Base-by-base conservation (phyloP, 1,139 yeast genomes). In the Debaryomyces subglobosus region DNA sequence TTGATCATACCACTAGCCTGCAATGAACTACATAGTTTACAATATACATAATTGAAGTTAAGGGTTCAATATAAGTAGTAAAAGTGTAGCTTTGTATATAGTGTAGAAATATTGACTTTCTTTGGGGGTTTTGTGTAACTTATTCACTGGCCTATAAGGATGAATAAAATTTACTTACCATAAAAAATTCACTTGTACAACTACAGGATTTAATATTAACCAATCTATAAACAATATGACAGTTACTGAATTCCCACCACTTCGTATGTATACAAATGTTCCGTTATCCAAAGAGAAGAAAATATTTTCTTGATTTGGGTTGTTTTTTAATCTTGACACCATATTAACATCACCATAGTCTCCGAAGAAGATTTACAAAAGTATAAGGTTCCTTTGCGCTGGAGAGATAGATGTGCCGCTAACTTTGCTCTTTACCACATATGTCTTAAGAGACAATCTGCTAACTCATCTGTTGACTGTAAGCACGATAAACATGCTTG, bases 391-490 rank as follows among this genome's bases (percentile, higher is more conserved):
- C 96, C 96, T 29, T 74, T 89, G 56, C 84, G 82, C 56, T 89
- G 87, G 81, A 79, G 96, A 62, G 96, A 89, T 67, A 82, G 96
- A 69, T 89, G 96, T 68, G 95, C 96, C 4, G 79, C 85, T 29
- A 76, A 89, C 62, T 79, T 86, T 62, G 87, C 96, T 18, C 76
- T 76, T 54, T 73, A 71, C 59, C 76, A 74, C 54, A 72, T 77
- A 15, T 76, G 81, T 64, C 73, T 76, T 48, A 69, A 71, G 43
- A 74, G 81, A 66, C 79, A 75, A 58, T 64, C 73, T 16, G 79
- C 79, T 50, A 74, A 74, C 60, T 65, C 74, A 4, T 66, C 75
- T 8, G 76, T 75, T 46, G 84, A 82, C 62, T 89, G 96, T 70
- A 78, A 80, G 53, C 87, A 85, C 57, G 91, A 86, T 70, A 83